phyloP scores from a whole-genome alignment of 352 stramenopile genomes.

The Phytophthora rubi region DNA sequence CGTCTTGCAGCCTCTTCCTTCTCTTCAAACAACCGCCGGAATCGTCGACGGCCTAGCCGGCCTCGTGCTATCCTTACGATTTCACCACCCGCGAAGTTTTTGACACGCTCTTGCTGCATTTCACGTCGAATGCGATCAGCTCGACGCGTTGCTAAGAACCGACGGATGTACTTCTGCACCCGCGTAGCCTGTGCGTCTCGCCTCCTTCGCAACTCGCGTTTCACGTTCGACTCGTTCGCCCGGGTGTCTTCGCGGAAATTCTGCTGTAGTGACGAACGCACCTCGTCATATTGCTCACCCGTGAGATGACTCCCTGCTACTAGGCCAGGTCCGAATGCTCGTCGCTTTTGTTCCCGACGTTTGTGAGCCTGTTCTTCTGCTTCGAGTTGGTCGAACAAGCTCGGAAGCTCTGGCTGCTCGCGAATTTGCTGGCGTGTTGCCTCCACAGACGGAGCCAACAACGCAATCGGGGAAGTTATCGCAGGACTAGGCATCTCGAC shows the following conservation, averaged over 20 bases:
- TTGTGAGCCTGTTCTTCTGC: slow-evolving; percentile 63
- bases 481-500: slow-evolving; percentile 17
- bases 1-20: slow-evolving; percentile 28
- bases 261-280: slow-evolving; percentile 48
- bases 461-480: background rate
- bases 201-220: slow-evolving; percentile 52
- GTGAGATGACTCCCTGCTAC: slow-evolving; percentile 19
- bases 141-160: slow-evolving; percentile 50
- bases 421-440: slow-evolving; percentile 46
- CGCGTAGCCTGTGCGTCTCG: slow-evolving; percentile 49
- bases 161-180: slow-evolving; percentile 68
- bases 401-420: slow-evolving; percentile 58
- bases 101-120: slow-evolving; percentile 50
- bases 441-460: slow-evolving; percentile 33
- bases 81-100: slow-evolving; percentile 56
- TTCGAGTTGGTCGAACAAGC: slow-evolving; percentile 82
- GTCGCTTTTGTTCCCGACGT: slow-evolving; percentile 37
- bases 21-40: slow-evolving; percentile 32
- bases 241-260: slow-evolving; percentile 51
- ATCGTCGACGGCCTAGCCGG: slow-evolving; percentile 63
- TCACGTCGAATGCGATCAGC: slow-evolving; percentile 44
- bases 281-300: slow-evolving; percentile 34
- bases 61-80: slow-evolving; percentile 73
- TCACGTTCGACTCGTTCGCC: slow-evolving; percentile 59
- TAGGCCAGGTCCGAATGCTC: slow-evolving; percentile 18